Base-by-base conservation (phyloP, 1,284 basidiomycete species). In the Ceratobasidium sp. region DNA sequence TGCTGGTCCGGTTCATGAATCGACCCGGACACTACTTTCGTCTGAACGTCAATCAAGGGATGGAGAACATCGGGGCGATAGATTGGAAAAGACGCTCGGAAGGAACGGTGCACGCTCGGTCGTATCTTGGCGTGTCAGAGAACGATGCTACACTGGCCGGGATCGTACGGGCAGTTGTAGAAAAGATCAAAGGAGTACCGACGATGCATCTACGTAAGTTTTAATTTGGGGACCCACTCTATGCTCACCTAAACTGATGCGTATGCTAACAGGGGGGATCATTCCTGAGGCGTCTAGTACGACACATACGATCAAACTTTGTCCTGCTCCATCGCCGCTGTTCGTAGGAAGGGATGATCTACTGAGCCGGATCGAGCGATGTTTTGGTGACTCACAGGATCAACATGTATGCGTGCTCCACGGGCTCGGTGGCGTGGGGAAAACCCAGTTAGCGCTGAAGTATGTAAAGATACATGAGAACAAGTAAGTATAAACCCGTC, bases 391-490 rank as follows among this genome's bases (percentile, higher is more conserved):
- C 33, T 1, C 33, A 33, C 33, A 33, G 13, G 13, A 44, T 12
- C 62, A 40, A 20, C 62, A 23, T 65, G 26, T 65, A 42, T 65
- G 15, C 26, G 62, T 65, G 12, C 23, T 65, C 10, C 38, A 65
- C n/a, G 62, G 62, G 28, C 57, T 59, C 10, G 57, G 57, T 6
- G 57, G 57, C 3, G 57, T 59, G 4, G 57, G 57, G 5, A 44
- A 65, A n/a, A 65, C 62, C 4, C 62, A 65, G 15, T 5, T 48
- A 46, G 62, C 62, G 44, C 38, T 65, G 15, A 65, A 65, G 62
- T 33, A 33, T 33, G 33, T 33, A 33, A 4, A 33, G 33, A 33
- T 33, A 33, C 33, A 33, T 33, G 33, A 1, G 38, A 48, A 42
- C 62, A n/a, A 65, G 38, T 44, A 40, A 48, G 38, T 5, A 59